A percentile compares a stretch with the other conserved stretches of the same genome.
Conservation (phyloP, 2,329 filamentous ascomycete species). For the Colletotrichum viniferum region DNA sequence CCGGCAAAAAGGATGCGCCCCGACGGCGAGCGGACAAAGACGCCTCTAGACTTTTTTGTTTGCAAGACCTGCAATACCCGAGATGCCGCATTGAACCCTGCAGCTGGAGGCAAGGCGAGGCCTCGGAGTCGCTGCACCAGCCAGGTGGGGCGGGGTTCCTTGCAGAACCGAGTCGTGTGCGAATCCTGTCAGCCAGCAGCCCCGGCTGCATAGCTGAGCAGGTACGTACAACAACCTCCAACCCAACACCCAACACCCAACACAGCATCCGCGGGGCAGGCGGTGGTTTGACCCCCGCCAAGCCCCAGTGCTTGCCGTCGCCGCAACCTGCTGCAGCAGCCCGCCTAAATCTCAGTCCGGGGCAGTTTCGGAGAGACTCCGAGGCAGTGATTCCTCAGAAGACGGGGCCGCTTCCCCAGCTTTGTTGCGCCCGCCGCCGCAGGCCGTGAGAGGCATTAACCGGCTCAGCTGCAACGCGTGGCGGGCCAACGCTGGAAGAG, state of each 20-base stretch:
- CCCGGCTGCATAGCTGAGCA: background rate
- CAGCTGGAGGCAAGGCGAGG: background rate
- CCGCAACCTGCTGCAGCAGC: background rate
- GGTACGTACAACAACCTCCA: conserved; percentile 9
- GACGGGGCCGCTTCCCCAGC: background rate
- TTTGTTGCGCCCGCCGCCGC: background rate
- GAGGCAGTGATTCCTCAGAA: background rate
- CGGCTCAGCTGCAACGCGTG: background rate
- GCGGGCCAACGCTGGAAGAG: background rate
- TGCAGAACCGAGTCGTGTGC: conserved; percentile 12
- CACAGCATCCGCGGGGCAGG: background rate
- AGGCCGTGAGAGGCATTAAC: background rate
- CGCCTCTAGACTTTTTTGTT: background rate
- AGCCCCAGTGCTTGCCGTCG: conserved; percentile 11
- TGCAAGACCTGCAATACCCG: conserved; percentile 8
- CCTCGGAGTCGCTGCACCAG: background rate
- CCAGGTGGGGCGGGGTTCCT: conserved; percentile 4
- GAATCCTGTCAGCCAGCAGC: conserved; percentile 1
- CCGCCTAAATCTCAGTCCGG: background rate
- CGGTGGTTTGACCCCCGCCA: conserved; percentile 17
- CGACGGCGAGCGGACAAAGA: background rate
- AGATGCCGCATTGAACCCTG: conserved; percentile 11
- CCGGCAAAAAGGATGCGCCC: background rate
- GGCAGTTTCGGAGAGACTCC: background rate
- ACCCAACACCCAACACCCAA: background rate